These are phyloP conservation scores for Licmophora abbreviata DNA, from an alignment of 108 stramenopile species.

Conservation along the genomic window DNA sequence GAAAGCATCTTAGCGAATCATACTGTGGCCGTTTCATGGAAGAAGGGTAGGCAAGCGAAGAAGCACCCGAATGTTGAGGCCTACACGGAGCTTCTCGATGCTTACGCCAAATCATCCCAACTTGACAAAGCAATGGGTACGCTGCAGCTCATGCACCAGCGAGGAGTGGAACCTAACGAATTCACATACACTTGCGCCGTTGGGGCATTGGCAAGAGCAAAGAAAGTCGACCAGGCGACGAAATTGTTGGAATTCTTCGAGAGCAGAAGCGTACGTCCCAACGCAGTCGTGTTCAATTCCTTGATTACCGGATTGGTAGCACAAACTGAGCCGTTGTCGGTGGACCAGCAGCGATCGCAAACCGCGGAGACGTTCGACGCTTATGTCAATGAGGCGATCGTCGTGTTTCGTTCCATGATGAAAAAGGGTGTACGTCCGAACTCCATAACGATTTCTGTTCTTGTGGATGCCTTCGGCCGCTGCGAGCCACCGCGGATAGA, in stretches of 20 bases:
- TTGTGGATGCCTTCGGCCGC: conserved; percentile 59
- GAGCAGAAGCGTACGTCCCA: conserved; percentile 12
- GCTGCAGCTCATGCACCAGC: conserved; percentile 48
- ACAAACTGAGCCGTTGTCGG: not conserved
- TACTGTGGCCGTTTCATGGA: not conserved
- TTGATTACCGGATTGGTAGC: conserved; percentile 57
- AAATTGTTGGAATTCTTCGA: conserved; percentile 50
- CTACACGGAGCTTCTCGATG: conserved; percentile 71
- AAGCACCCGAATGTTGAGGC: conserved; percentile 80
- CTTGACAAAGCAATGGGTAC: conserved; percentile 44
- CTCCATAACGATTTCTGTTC: conserved; percentile 40
- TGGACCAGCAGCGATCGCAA: conserved; percentile 8
- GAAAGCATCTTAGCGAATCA: conserved; percentile 34
- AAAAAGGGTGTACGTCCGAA: conserved; percentile 42
- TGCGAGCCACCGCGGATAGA: conserved; percentile 46
- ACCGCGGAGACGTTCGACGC: conserved; percentile 9
- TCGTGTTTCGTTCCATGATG: conserved; percentile 47
- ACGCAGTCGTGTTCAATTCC: conserved; percentile 52
- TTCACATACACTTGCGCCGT: conserved; percentile 70
- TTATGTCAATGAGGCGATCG: conserved; percentile 39
- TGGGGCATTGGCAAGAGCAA: conserved; percentile 51
- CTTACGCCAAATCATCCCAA: conserved; percentile 50
- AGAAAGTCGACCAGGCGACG: conserved; percentile 43
- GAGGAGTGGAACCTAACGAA: conserved; percentile 58
- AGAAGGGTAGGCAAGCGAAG: not conserved